Base-by-base conservation (phyloP, 805 yeast species). In the Myxozyma kluyveri region DNA sequence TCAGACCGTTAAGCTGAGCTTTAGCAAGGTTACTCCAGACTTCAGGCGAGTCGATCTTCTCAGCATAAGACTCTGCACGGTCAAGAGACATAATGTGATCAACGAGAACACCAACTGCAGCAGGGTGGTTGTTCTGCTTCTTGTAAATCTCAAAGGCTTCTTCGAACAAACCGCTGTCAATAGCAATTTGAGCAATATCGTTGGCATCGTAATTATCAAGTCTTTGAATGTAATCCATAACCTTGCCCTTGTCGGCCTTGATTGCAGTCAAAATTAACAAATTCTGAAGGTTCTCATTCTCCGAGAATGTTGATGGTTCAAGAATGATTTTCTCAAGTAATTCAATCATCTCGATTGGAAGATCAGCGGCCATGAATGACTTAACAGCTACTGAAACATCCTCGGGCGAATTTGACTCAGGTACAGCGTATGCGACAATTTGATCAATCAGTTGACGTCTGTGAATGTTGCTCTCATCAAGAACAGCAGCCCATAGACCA, bases 261-360 rank as follows among this genome's bases (percentile, higher is more conserved):
- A 93, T 87, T 35, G 99, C 97, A 60, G 99, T 93, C 67, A 93
- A 79, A 60, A 93, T 79, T 67, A 93, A 75, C 69, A 93, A 76
- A 46, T 96, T 96, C 76, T 93, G 99, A 68, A 93, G 77, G 23
- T 96, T 90, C 61, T 95, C 86, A 69, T 93, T 93, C 62, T 91
- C 98, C 63, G 82, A 88, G 76, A 93, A 93, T 61, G 97, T 95
- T 63, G 98, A 90, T 49, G 98, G 96, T 72, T 93, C 99, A 63
- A 93, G 76, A 59, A 95, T 89, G 66, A 93, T 91, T 76, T 93
- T 93, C 72, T 93, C 99, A 64, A 93, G 77, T 60, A 93, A 79
- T 74, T 91, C 98, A 68, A 93, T 88, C 69, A 93, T 80, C 73
- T 93, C 99, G 57, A 81, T 79, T 44, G 96, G 96, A 67, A 93